Conservation (phyloP, 768 basidiomycete genomes). For the Lepiota venenata region DNA sequence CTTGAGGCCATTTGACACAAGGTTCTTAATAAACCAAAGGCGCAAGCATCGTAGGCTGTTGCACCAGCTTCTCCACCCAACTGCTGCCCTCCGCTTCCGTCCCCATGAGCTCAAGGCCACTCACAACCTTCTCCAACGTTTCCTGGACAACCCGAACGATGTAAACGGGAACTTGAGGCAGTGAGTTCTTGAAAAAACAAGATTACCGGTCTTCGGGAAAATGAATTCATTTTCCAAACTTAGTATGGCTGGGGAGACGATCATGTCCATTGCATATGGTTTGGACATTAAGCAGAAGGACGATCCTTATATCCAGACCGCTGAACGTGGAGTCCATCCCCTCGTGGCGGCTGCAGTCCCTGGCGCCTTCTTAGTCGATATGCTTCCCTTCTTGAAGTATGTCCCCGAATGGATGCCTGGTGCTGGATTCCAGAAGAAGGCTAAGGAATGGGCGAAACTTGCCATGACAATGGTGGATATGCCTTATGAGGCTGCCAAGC, state of each 20-base stretch:
- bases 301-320: conserved; percentile 29
- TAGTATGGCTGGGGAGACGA: conserved; percentile 31
- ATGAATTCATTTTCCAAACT: too few relatives aligned
- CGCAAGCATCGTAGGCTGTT: conserved; percentile 27
- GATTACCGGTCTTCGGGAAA: too few relatives aligned
- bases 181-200: neutral
- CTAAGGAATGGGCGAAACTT: conserved; percentile 32
- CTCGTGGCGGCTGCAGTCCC: conserved; percentile 23
- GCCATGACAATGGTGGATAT: conserved; percentile 29
- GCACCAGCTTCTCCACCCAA: conserved; percentile 27
- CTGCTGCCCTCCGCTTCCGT: conserved; percentile 21
- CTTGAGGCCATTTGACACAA: neutral
- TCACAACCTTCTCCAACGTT: conserved; percentile 23
- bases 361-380: conserved; percentile 28
- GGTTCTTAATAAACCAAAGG: conserved; percentile 18
- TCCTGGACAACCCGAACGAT: conserved; percentile 22
- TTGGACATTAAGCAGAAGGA: conserved; percentile 23
- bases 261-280: conserved; percentile 33
- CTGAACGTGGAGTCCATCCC: conserved; percentile 19
- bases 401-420: conserved; percentile 31
- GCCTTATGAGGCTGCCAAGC: conserved; percentile 31
- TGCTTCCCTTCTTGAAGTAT: conserved; percentile 23
- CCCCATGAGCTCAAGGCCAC: conserved; percentile 23
- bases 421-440: conserved; percentile 33
- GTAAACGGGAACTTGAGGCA: conserved; percentile 3